Evolutionary conservation across 352 stramenopile species (phyloP).

Genomic region (Pythium folliculosum): DNA sequence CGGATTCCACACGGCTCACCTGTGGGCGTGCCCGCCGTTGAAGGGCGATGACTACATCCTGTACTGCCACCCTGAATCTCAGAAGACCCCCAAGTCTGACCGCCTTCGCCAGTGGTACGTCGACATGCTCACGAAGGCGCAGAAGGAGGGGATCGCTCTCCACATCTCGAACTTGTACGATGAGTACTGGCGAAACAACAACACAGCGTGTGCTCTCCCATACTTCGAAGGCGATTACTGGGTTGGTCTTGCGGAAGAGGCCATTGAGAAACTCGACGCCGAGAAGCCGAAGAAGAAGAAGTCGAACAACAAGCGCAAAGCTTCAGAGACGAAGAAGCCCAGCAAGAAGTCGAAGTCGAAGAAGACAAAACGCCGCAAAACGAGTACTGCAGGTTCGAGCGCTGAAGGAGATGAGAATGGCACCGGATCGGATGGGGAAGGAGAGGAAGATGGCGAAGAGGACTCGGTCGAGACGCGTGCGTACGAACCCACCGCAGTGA

Average conservation of each 20-base stretch:
- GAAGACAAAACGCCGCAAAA: constrained; percentile 67
- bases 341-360: constrained; percentile 80
- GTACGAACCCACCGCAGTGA: constrained; percentile 17
- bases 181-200: constrained; percentile 91
- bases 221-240: constrained; percentile 91
- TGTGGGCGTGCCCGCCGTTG: constrained; percentile 99
- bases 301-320: constrained; percentile 55
- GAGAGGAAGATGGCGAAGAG: constrained; percentile 43
- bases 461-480: constrained; percentile 20
- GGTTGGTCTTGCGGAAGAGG: constrained; percentile 83
- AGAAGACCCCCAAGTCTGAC: constrained; percentile 99
- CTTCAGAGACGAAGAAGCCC: constrained; percentile 60
- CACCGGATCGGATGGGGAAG: constrained; percentile 45
- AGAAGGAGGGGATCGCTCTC: constrained; percentile 90
- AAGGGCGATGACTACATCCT: constrained; percentile 99
- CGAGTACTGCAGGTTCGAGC: constrained; percentile 11
- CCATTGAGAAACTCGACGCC: constrained; percentile 88
- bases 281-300: constrained; percentile 86
- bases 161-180: constrained; percentile 97
- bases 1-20: constrained; percentile 97
- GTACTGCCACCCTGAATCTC: constrained; percentile 98
- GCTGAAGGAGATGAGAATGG: constrained; percentile 23
- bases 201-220: constrained; percentile 81
- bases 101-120: constrained; percentile 97
- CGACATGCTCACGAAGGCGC: constrained; percentile 86